These are phyloP conservation scores for Periglandula ipomoeae DNA, from an alignment of 2,329 filamentous ascomycete species.

Conservation along the genomic window DNA sequence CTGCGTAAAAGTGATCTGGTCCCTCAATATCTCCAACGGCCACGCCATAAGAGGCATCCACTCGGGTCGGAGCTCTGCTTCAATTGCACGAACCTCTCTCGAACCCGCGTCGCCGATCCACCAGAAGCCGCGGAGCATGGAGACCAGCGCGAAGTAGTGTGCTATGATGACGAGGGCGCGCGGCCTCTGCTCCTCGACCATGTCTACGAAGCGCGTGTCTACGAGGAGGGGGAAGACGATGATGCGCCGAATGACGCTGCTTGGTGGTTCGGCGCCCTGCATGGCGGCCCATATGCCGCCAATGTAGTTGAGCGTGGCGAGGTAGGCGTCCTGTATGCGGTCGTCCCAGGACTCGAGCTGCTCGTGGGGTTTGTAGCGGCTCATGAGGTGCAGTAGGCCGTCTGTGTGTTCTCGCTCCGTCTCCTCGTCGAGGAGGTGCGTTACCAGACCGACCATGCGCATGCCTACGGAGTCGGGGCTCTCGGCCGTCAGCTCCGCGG, in stretches of 20 bases:
- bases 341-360: constrained; percentile 11
- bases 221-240: constrained; percentile 14
- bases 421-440: constrained; percentile 9
- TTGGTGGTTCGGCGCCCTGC: constrained; percentile 1
- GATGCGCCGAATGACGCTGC: constrained; percentile 8
- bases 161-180: constrained; percentile 15
- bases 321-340: constrained; percentile 11
- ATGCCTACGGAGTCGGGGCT: constrained; percentile 7
- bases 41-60: constrained; percentile 5
- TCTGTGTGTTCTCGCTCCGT: background rate
- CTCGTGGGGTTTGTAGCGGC: constrained; percentile 10
- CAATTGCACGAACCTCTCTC: constrained; percentile 12
- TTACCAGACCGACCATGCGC: constrained; percentile 7
- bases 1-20: constrained; percentile 3
- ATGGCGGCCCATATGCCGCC: constrained; percentile 13
- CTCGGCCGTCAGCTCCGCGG: constrained; percentile 6
- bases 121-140: constrained; percentile 11
- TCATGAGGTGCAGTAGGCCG: constrained; percentile 8
- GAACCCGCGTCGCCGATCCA: constrained; percentile 13
- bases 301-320: constrained; percentile 12
- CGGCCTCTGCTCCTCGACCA: constrained; percentile 14
- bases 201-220: constrained; percentile 10
- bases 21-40: constrained; percentile 1
- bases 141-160: constrained; percentile 14
- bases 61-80: constrained; percentile 5